A percentile compares a stretch with the other conserved stretches of the same genome.
Evolutionary conservation across 2,329 filamentous ascomycete genomes (phyloP).

Genomic region (Claviceps cyperi): DNA sequence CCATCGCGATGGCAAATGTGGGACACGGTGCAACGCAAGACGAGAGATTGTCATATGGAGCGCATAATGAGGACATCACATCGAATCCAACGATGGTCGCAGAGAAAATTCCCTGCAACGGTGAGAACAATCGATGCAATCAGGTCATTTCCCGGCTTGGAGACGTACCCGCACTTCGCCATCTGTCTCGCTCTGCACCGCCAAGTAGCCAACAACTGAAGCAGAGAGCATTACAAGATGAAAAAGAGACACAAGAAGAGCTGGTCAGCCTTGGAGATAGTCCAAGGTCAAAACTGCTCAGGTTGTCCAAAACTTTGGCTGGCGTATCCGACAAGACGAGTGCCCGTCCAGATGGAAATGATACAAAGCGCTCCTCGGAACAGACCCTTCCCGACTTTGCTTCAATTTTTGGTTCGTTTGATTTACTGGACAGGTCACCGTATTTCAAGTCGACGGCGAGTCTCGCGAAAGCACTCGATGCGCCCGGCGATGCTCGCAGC

Average conservation of each 20-base stretch:
- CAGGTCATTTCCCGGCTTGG: background rate
- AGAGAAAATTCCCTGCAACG: background rate
- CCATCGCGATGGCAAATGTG: background rate
- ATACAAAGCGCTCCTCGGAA: slow-evolving; percentile 8
- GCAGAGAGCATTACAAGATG: background rate
- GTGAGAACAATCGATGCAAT: background rate
- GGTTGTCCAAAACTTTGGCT: background rate
- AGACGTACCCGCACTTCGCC: background rate
- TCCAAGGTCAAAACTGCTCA: background rate
- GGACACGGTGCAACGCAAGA: background rate
- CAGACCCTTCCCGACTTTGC: slow-evolving; percentile 14
- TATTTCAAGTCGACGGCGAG: slow-evolving; percentile 9
- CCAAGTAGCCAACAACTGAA: background rate
- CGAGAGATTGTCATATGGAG: background rate
- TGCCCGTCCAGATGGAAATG: background rate
- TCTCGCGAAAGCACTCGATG: background rate
- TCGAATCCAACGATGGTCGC: background rate
- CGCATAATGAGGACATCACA: background rate
- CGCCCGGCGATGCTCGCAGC: background rate
- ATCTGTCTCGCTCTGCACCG: slow-evolving; percentile 3
- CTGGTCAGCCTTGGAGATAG: background rate
- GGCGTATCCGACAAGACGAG: background rate
- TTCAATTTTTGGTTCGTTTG: slow-evolving; percentile 16
- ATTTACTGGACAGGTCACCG: slow-evolving; percentile 13
- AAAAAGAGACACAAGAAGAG: background rate